Percentiles rank a stretch among this genome's conserved stretches.
Conservation (phyloP, 2,329 filamentous ascomycete species). For the Arthrobotrys conoides region DNA sequence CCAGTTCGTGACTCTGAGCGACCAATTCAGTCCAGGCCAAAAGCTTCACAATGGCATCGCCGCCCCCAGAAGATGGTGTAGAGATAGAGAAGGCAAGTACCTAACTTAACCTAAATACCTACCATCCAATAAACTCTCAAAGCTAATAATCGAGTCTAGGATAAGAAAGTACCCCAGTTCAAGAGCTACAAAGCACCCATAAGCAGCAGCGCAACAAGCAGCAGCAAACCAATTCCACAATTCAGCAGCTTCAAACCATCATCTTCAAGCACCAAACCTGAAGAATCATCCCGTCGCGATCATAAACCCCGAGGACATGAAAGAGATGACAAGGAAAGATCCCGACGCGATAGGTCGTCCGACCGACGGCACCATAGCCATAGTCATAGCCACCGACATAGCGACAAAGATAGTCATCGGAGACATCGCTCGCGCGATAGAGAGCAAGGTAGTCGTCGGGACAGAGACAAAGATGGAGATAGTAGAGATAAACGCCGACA, state of each 20-base stretch:
- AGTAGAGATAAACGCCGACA: slow-evolving; percentile 50
- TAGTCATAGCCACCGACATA: slow-evolving; percentile 12
- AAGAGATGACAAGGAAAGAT: slow-evolving; percentile 31
- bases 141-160: not conserved
- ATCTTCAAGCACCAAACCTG: not conserved
- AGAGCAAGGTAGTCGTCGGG: slow-evolving; percentile 32
- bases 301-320: slow-evolving; percentile 25
- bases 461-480: slow-evolving; percentile 45
- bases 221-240: slow-evolving; percentile 25
- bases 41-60: slow-evolving; percentile 32
- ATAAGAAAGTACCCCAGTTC: slow-evolving; percentile 50
- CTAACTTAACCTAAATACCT: not conserved
- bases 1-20: not conserved
- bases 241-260: slow-evolving; percentile 54
- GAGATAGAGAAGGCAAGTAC: slow-evolving; percentile 23
- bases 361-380: slow-evolving; percentile 49
- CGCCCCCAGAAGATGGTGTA: slow-evolving; percentile 10
- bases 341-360: slow-evolving; percentile 45
- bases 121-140: too few relatives aligned
- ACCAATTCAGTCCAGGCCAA: not conserved
- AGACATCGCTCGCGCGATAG: slow-evolving; percentile 51
- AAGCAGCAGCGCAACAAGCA: not conserved
- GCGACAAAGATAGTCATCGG: slow-evolving; percentile 45
- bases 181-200: slow-evolving; percentile 41
- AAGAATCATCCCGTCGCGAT: slow-evolving; percentile 23